These are phyloP conservation scores for Trichophaea hybrida DNA, from an alignment of 2,329 filamentous ascomycete species.

Conservation along the genomic window DNA sequence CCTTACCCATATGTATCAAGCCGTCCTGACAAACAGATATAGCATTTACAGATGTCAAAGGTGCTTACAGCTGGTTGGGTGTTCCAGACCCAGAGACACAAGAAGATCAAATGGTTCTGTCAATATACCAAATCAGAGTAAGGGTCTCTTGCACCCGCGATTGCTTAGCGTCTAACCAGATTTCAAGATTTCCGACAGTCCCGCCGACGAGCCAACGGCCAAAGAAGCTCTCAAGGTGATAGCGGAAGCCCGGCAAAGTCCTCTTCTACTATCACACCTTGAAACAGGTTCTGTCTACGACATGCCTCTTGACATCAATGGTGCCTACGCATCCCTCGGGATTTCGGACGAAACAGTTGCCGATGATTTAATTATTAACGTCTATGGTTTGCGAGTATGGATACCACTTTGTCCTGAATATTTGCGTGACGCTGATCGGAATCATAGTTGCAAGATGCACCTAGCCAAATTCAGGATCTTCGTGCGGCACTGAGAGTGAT, in stretches of 20 bases:
- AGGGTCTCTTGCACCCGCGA: constrained; percentile 3
- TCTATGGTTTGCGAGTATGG: constrained; percentile 36
- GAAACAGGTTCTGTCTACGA: constrained; percentile 36
- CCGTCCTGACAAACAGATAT: neutral
- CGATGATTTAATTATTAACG: constrained; percentile 37
- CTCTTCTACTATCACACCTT: constrained; percentile 40
- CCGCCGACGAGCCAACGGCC: constrained; percentile 37
- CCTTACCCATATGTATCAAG: neutral
- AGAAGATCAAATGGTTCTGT: constrained; percentile 43
- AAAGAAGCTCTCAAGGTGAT: constrained; percentile 45
- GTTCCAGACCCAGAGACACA: constrained; percentile 33
- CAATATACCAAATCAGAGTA: constrained; percentile 45
- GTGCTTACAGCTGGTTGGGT: constrained; percentile 49
- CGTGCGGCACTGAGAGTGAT: constrained; percentile 26
- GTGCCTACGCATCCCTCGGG: constrained; percentile 40
- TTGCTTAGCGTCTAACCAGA: neutral
- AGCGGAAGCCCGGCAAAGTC: constrained; percentile 43
- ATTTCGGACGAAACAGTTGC: constrained; percentile 39
- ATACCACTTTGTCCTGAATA: constrained; percentile 30
- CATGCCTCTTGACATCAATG: constrained; percentile 41
- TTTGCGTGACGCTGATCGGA: constrained; percentile 34
- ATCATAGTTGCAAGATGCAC: constrained; percentile 33
- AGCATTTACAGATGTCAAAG: constrained; percentile 46
- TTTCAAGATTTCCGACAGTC: constrained; percentile 39
- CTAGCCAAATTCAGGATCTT: constrained; percentile 18